Evolutionary conservation across 805 yeast genomes (phyloP).

Genomic region (Wickerhamomyces kurtzmanii): DNA sequence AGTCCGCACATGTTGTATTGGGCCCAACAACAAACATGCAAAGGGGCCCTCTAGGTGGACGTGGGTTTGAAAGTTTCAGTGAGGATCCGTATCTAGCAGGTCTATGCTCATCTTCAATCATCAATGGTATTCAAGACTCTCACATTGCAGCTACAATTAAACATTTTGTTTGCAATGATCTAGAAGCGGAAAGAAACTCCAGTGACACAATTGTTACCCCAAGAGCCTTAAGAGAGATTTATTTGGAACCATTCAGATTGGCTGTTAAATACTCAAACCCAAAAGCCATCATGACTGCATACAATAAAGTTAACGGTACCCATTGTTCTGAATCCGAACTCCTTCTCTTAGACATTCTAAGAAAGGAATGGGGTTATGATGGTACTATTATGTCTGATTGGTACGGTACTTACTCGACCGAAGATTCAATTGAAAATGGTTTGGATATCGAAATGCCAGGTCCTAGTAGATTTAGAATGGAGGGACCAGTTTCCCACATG

Average conservation of each 20-base stretch:
- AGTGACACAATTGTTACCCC: conserved; percentile 41
- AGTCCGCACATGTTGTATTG: conserved; percentile 39
- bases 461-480: conserved; percentile 35
- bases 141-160: conserved; percentile 48
- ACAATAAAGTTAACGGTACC: conserved; percentile 52
- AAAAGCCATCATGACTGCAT: conserved; percentile 48
- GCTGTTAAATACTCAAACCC: conserved; percentile 46
- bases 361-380: conserved; percentile 47
- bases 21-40: conserved; percentile 46
- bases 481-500: conserved; percentile 28
- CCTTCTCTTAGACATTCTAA: conserved; percentile 34
- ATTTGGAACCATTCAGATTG: conserved; percentile 53
- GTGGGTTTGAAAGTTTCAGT: conserved; percentile 52
- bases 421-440: conserved; percentile 40
- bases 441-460: conserved; percentile 66
- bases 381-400: conserved; percentile 58
- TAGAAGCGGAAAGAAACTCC: conserved; percentile 42
- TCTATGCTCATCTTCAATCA: conserved; percentile 32
- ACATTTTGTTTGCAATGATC: conserved; percentile 56
- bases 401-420: conserved; percentile 45
- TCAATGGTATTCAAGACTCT: conserved; percentile 44
- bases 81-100: conserved; percentile 51
- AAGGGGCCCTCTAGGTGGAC: conserved; percentile 50
- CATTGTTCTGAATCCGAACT: conserved; percentile 40
- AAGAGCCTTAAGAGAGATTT: conserved; percentile 57